A percentile compares a stretch with the other conserved stretches of the same genome.
phyloP scores from a whole-genome alignment of 805 yeast genomes.

The Suhomyces pyralidae region DNA sequence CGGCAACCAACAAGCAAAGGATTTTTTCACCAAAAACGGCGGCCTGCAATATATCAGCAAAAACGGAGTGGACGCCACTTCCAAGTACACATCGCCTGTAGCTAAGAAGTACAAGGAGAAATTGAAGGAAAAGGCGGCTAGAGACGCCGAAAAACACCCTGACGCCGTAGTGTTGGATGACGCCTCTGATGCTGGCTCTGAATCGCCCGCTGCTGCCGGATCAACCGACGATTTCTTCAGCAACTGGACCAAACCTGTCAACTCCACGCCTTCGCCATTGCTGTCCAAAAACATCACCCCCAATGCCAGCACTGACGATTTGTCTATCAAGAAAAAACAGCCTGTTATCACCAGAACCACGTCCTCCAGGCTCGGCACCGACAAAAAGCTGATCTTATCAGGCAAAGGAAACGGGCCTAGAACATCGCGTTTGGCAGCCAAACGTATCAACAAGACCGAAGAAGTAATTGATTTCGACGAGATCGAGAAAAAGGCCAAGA shows the following conservation, averaged over 20 bases:
- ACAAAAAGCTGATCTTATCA: slow-evolving; percentile 38
- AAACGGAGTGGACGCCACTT: slow-evolving; percentile 52
- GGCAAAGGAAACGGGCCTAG: slow-evolving; percentile 53
- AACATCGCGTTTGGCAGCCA: slow-evolving; percentile 54
- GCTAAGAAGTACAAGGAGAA: slow-evolving; percentile 83
- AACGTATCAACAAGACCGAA: slow-evolving; percentile 46
- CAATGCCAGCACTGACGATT: slow-evolving; percentile 34
- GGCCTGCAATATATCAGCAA: slow-evolving; percentile 65
- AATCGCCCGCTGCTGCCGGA: slow-evolving; percentile 32
- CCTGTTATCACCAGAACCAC: slow-evolving; percentile 22
- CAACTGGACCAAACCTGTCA: slow-evolving; percentile 81
- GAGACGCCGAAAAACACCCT: slow-evolving; percentile 72
- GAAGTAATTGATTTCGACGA: slow-evolving; percentile 57
- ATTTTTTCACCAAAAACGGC: slow-evolving; percentile 78
- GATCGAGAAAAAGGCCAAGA: slow-evolving; percentile 72
- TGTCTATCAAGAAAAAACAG: slow-evolving; percentile 12
- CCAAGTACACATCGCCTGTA: slow-evolving; percentile 75
- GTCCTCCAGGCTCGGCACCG: slow-evolving; percentile 23
- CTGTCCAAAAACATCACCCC: slow-evolving; percentile 47
- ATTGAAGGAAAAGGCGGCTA: slow-evolving; percentile 61
- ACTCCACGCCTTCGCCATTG: slow-evolving; percentile 51
- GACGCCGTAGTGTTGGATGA: slow-evolving; percentile 66
- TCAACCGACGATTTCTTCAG: slow-evolving; percentile 85
- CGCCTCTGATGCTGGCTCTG: slow-evolving; percentile 22
- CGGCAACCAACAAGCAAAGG: slow-evolving; percentile 85